Conservation (phyloP, 2,329 filamentous ascomycete genomes). For the Ascochyta pisi region DNA sequence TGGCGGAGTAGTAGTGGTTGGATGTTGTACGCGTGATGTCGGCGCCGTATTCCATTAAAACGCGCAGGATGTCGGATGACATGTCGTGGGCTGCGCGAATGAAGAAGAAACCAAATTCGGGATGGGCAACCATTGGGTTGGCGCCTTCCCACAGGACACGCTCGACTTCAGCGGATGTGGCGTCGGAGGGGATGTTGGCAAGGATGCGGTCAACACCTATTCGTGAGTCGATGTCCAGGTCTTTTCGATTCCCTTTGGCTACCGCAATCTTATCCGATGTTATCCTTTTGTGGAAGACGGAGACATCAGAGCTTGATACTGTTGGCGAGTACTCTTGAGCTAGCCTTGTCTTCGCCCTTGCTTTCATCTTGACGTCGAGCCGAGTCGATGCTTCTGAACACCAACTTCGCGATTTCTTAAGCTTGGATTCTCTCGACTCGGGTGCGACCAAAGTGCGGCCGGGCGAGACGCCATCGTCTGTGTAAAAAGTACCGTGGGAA, state of each 20-base stretch:
- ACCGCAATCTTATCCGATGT: conserved; percentile 41
- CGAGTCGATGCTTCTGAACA: conserved; percentile 28
- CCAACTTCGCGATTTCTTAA: conserved; percentile 33
- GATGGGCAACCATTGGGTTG: conserved; percentile 38
- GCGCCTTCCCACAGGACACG: conserved; percentile 41
- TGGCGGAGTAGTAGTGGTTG: conserved; percentile 30
- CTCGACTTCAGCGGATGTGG: conserved; percentile 35
- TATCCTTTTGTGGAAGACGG: conserved; percentile 35
- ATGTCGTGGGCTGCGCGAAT: conserved; percentile 40
- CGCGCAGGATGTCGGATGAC: conserved; percentile 28
- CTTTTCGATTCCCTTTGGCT: conserved; percentile 34
- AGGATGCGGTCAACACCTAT: conserved; percentile 40
- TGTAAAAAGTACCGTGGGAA: conserved; percentile 40
- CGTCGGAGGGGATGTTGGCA: conserved; percentile 33
- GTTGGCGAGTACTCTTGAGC: conserved; percentile 29
- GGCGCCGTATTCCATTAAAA: conserved; percentile 41
- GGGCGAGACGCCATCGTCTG: conserved; percentile 36
- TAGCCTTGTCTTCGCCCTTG: conserved; percentile 19
- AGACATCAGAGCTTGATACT: conserved; percentile 33
- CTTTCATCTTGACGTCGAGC: conserved; percentile 15
- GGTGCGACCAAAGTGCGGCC: conserved; percentile 27
- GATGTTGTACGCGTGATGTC: conserved; percentile 32
- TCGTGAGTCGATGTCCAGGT: conserved; percentile 32
- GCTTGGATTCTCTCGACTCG: conserved; percentile 20
- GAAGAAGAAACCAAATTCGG: conserved; percentile 40